Evolutionary conservation across 2,329 filamentous ascomycete species (phyloP).

Genomic region (Sporothrix pallida): DNA sequence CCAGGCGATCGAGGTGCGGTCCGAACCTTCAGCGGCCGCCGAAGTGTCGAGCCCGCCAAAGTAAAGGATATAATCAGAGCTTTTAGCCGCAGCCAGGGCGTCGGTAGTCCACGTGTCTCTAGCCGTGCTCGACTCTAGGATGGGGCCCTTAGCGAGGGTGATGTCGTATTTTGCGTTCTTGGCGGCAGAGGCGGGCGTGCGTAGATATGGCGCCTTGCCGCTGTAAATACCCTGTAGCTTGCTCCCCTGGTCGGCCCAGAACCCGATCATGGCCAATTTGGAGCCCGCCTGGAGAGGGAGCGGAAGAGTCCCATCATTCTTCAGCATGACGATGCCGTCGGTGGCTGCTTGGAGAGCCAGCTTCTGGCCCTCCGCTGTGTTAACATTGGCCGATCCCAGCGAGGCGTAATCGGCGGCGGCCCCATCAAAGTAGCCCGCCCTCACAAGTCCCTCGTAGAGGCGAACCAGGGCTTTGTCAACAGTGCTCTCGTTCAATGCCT

Average conservation of each 20-base stretch:
- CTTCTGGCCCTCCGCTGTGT: constrained; percentile 57
- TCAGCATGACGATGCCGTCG: constrained; percentile 56
- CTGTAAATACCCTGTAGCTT: constrained; percentile 64
- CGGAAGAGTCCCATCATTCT: constrained; percentile 60
- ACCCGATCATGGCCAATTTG: constrained; percentile 54
- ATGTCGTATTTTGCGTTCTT: constrained; percentile 43
- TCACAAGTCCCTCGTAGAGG: constrained; percentile 60
- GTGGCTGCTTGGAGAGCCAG: constrained; percentile 62
- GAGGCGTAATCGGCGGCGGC: constrained; percentile 55
- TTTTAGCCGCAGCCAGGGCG: no score
- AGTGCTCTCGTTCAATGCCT: constrained; percentile 41
- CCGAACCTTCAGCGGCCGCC: constrained; percentile 58
- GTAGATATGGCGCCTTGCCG: constrained; percentile 55
- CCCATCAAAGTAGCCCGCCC: constrained; percentile 63
- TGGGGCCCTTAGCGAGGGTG: no score
- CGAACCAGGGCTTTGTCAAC: constrained; percentile 33
- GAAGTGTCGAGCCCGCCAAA: constrained; percentile 60
- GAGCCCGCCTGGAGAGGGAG: constrained; percentile 43
- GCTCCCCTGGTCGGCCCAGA: constrained; percentile 59
- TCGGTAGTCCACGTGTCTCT: no score
- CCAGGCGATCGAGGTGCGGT: constrained; percentile 60
- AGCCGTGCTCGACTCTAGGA: no score
- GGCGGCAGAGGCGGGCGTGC: constrained; percentile 47
- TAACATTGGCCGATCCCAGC: constrained; percentile 61
- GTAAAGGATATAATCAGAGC: constrained; percentile 57